Evolutionary conservation across 139 green algal genomes (phyloP).

Genomic region (Nannochloris sp.): DNA sequence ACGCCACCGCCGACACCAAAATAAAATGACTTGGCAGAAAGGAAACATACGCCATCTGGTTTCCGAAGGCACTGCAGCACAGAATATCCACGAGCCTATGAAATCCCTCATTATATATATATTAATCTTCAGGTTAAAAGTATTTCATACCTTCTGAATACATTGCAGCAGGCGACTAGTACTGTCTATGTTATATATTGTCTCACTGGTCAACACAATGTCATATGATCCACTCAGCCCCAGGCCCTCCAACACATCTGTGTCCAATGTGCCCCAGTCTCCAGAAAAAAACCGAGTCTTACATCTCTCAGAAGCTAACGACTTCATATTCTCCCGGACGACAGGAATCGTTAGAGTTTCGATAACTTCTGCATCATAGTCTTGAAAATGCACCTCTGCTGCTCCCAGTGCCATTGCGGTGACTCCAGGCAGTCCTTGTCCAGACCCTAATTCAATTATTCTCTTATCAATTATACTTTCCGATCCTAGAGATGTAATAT

Average conservation of each 20-base stretch:
- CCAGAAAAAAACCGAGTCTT: slow-evolving; percentile 44
- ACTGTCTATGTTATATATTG: slow-evolving; percentile 60
- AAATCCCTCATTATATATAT: neutral
- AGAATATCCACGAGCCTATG: neutral
- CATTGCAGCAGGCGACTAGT: slow-evolving; percentile 46
- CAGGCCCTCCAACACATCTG: slow-evolving; percentile 21
- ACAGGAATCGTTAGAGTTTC: slow-evolving; percentile 4
- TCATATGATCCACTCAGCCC: slow-evolving; percentile 50
- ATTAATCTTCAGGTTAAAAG: neutral
- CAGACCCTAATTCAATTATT: slow-evolving; percentile 85
- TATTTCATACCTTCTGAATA: slow-evolving; percentile 50
- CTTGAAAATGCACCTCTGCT: slow-evolving; percentile 25
- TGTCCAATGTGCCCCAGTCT: slow-evolving; percentile 44
- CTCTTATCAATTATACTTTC: slow-evolving; percentile 33
- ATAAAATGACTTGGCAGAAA: slow-evolving; percentile 91
- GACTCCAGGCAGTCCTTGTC: slow-evolving; percentile 81
- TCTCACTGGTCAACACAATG: slow-evolving; percentile 71
- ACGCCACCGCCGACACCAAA: slow-evolving; percentile 91
- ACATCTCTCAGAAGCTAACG: neutral
- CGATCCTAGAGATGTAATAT: slow-evolving; percentile 25
- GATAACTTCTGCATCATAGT: slow-evolving; percentile 5
- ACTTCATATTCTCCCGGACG: neutral
- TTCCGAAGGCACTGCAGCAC: slow-evolving; percentile 12
- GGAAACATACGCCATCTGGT: slow-evolving; percentile 50
- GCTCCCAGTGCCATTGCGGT: slow-evolving; percentile 48